Evolutionary conservation across 371 early-diverging fungal species (phyloP), one percentile per base, ranked within the genome.

Genomic region (Dichotomocladium elegans): DNA sequence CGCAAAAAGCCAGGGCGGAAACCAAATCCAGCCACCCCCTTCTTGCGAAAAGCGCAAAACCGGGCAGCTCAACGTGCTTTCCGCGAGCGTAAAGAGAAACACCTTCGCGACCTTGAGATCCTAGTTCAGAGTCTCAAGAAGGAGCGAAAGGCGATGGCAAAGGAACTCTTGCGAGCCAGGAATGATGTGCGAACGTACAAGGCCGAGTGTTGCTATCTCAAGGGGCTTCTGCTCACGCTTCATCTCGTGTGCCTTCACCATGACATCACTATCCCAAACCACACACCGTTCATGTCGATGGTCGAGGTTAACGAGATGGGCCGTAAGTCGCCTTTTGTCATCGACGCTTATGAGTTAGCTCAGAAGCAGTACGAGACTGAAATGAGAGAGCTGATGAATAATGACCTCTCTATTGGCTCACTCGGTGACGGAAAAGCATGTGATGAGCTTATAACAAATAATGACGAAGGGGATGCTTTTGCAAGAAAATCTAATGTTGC

Each of bases 1-100:
- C 55, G 60, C 1, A 86, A 81, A 50, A 88, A 87, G 66, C 88
- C 92, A 4, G 92, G 92, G 11, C 63, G 92, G 29, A 90, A 90
- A 67, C 88, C 87, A 11, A 76, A 76, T 30, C 81, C 79, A 14
- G 76, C 78, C 10, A 75, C 77, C 1, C 79, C 77, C 1, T 75
- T 75, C 11, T 71, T 85, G 45, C 79, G 88, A 26, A 87, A 85
- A 34, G 87, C 85, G 11, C 88, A 88, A 63, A 88, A 88, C 61
- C 70, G 88, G 14, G 88, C 85, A 1, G 88, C 88, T 0, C 88
- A 88, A 64, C 72, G 88, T 2, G 88, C 88, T 4, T 48, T 48
- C 35, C 49, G 49, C 6, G 49, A 48, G 31, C 22, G 49, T 12
- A 48, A 85, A 59, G 85, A 87, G 57, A 63, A 78, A 26, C 82